These are phyloP conservation scores for Cutaneotrichosporon sp. DNA, from an alignment of 1,284 basidiomycete genomes.

Conservation along the genomic window DNA sequence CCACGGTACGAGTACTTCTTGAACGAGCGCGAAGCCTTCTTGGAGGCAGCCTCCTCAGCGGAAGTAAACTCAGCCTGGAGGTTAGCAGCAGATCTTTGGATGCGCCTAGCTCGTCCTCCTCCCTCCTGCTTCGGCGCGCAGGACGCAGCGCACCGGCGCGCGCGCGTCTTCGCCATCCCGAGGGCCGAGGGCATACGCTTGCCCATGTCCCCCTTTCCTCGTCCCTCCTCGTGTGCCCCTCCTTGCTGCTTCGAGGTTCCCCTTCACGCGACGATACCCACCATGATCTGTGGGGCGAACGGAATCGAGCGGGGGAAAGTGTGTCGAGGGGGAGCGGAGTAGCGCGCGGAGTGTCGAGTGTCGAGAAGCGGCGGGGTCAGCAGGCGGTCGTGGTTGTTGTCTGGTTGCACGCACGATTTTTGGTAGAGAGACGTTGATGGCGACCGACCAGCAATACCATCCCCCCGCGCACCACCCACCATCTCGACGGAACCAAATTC, in stretches of 20 bases:
- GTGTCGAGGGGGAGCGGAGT: background rate
- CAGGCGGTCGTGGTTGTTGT: constrained; percentile 2
- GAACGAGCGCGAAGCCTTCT: constrained; percentile 98
- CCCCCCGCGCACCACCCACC: too few relatives aligned
- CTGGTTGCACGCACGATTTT: constrained; percentile 18
- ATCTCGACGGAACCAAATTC: too few relatives aligned
- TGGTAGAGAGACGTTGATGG: constrained; percentile 14
- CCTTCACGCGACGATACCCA: constrained; percentile 7
- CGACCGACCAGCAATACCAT: background rate
- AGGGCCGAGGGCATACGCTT: too few relatives aligned
- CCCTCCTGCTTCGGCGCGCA: background rate
- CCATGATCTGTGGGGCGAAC: constrained; percentile 13
- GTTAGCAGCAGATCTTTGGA: constrained; percentile 1
- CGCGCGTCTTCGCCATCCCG: background rate
- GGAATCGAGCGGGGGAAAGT: background rate
- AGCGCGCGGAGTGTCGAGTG: background rate
- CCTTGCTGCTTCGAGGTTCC: background rate
- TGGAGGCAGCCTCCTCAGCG: constrained; percentile 82
- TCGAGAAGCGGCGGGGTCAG: constrained; percentile 12
- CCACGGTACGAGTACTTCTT: constrained; percentile 99
- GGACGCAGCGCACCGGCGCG: background rate
- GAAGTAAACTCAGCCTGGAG: constrained; percentile 66
- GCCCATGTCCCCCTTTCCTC: background rate
- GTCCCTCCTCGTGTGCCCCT: background rate
- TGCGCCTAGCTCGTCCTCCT: background rate